Conservation (phyloP, 176 grass and related monocot genomes). For the Musa acuminata region DNA sequence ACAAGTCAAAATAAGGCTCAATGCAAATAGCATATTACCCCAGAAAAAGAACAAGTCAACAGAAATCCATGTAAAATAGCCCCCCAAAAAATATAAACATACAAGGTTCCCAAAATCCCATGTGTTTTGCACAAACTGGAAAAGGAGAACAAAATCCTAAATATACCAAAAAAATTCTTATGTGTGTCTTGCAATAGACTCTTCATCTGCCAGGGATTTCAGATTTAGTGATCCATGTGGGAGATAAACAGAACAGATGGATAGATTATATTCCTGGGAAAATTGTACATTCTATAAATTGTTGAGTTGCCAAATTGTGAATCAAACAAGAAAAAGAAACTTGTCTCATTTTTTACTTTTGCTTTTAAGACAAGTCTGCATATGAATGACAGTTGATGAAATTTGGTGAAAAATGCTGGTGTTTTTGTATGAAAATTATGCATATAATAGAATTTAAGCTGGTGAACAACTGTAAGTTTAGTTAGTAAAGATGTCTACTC, state of each 20-base stretch:
- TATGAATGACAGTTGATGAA: too few relatives aligned
- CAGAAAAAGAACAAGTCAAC: too few relatives aligned
- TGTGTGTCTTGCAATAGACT: background rate
- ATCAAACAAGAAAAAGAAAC: too few relatives aligned
- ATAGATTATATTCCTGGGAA: background rate
- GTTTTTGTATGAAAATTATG: background rate
- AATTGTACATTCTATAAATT: too few relatives aligned
- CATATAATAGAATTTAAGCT: background rate
- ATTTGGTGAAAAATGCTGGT: too few relatives aligned
- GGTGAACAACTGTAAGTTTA: background rate
- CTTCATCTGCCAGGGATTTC: background rate
- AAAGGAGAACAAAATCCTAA: background rate
- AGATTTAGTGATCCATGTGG: background rate
- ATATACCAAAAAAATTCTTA: background rate
- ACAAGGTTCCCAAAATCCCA: background rate
- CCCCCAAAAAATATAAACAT: background rate
- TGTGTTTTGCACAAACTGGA: background rate
- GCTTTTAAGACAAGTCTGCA: too few relatives aligned
- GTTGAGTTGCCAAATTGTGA: too few relatives aligned
- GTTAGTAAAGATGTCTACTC: slow-evolving; percentile 29
- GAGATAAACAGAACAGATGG: background rate
- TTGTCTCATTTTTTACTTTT: too few relatives aligned
- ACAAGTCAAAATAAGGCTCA: background rate
- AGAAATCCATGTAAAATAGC: background rate
- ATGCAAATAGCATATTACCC: background rate